These are phyloP conservation scores for Tilletia horrida DNA, from an alignment of 1,284 basidiomycete species.

Conservation along the genomic window DNA sequence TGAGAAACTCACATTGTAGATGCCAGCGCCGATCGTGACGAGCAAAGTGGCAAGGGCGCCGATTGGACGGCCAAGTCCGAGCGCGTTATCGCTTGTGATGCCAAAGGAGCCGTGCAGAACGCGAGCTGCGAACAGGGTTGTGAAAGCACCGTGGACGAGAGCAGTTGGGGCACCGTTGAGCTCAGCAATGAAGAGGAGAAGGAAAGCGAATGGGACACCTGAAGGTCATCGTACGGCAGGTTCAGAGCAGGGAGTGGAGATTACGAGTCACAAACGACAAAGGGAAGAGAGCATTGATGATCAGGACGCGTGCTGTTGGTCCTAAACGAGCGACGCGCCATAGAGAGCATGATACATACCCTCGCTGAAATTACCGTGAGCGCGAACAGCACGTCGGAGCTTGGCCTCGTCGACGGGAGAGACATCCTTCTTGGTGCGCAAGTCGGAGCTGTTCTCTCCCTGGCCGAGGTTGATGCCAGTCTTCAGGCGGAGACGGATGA, in stretches of 20 bases:
- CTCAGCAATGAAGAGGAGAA: slow-evolving; percentile 54
- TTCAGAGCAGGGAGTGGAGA: slow-evolving; percentile 7
- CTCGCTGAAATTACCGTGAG: slow-evolving; percentile 51
- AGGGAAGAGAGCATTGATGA: background rate
- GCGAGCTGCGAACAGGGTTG: slow-evolving; percentile 45
- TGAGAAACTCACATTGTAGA: slow-evolving; percentile 52
- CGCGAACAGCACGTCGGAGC: slow-evolving; percentile 44
- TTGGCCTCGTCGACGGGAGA: slow-evolving; percentile 33
- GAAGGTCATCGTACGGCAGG: background rate
- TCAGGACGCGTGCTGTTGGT: too few relatives aligned
- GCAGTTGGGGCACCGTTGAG: slow-evolving; percentile 54
- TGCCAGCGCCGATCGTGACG: slow-evolving; percentile 42
- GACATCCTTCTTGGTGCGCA: slow-evolving; percentile 23
- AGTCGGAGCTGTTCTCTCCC: slow-evolving; percentile 25
- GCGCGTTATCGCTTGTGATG: slow-evolving; percentile 28
- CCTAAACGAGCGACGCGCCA: too few relatives aligned
- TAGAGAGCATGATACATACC: slow-evolving; percentile 10
- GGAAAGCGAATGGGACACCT: slow-evolving; percentile 46
- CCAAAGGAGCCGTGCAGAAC: slow-evolving; percentile 44
- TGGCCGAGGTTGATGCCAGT: slow-evolving; percentile 42
- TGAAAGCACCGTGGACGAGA: slow-evolving; percentile 51
- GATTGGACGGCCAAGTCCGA: slow-evolving; percentile 32
- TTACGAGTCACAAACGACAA: background rate
- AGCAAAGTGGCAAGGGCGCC: slow-evolving; percentile 39
- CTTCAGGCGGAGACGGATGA: slow-evolving; percentile 38